Evolutionary conservation across 306 rosid genomes (phyloP).

Genomic region (Sphenostylis stenocarpa): DNA sequence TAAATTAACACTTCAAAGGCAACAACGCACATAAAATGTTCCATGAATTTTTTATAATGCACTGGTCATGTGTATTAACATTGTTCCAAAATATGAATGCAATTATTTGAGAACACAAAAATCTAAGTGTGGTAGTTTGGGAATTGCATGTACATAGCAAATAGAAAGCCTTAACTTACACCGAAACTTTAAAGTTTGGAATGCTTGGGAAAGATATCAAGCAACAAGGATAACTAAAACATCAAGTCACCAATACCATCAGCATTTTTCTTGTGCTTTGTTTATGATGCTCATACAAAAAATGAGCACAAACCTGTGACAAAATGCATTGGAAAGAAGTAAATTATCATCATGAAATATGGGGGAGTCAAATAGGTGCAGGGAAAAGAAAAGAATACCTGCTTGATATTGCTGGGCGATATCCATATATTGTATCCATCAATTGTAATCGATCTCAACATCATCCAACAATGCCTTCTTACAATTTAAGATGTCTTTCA

Average conservation of each 20-base stretch:
- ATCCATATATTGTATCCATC: background rate
- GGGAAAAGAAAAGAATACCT: background rate
- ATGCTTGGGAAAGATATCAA: background rate
- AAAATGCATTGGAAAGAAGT: background rate
- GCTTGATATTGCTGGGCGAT: background rate
- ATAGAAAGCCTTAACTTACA: constrained; percentile 8
- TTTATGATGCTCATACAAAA: background rate
- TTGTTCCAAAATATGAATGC: background rate
- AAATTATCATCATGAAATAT: constrained; percentile 11
- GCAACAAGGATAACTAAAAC: background rate
- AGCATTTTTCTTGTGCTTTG: background rate
- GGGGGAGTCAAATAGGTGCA: background rate
- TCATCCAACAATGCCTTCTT: background rate
- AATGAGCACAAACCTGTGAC: background rate
- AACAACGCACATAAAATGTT: background rate
- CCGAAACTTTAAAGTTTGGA: background rate
- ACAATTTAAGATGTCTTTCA: background rate
- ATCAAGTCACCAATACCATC: background rate
- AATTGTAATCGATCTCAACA: background rate
- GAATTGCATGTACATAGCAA: background rate
- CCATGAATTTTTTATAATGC: background rate
- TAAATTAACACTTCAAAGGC: background rate
- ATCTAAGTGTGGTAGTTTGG: background rate
- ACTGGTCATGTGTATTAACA: background rate
- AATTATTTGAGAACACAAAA: background rate